These are phyloP conservation scores for Aspergillus incahuasiensis DNA, from an alignment of 495 filamentous ascomycete species.

Conservation along the genomic window DNA sequence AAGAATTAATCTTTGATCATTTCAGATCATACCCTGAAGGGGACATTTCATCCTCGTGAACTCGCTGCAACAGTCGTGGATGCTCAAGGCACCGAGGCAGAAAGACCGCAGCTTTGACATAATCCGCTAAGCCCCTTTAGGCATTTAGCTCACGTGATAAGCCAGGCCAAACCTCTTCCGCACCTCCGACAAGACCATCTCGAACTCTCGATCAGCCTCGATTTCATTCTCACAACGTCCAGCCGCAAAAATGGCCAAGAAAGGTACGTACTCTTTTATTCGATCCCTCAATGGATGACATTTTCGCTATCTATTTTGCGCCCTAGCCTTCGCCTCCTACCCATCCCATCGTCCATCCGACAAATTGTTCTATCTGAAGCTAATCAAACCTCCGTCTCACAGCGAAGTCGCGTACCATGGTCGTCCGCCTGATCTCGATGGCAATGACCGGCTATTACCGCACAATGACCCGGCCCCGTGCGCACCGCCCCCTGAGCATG, in stretches of 20 bases:
- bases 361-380: neutral
- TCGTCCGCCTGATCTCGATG: conserved; percentile 95
- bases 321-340: too few species aligned
- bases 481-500: conserved; percentile 84
- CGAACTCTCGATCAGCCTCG: neutral
- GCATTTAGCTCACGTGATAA: neutral
- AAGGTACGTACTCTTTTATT: conserved; percentile 19
- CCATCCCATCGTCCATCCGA: too few species aligned
- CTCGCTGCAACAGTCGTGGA: too few species aligned
- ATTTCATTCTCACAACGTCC: neutral
- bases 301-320: neutral
- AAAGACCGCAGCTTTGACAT: neutral
- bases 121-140: neutral
- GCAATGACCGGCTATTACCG: conserved; percentile 97
- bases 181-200: neutral
- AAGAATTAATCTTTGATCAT: too few species aligned
- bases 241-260: conserved; percentile 25
- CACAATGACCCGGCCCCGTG: conserved; percentile 77
- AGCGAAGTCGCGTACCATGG: conserved; percentile 91
- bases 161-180: neutral
- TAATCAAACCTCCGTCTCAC: conserved; percentile 11
- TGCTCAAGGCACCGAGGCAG: neutral
- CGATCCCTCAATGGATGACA: neutral
- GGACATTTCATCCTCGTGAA: too few species aligned
- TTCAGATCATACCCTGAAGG: too few species aligned